A percentile compares a stretch with the other conserved stretches of the same genome.
These are phyloP conservation scores for Tothia fuscella DNA, from an alignment of 2,329 filamentous ascomycete genomes.

Conservation along the genomic window DNA sequence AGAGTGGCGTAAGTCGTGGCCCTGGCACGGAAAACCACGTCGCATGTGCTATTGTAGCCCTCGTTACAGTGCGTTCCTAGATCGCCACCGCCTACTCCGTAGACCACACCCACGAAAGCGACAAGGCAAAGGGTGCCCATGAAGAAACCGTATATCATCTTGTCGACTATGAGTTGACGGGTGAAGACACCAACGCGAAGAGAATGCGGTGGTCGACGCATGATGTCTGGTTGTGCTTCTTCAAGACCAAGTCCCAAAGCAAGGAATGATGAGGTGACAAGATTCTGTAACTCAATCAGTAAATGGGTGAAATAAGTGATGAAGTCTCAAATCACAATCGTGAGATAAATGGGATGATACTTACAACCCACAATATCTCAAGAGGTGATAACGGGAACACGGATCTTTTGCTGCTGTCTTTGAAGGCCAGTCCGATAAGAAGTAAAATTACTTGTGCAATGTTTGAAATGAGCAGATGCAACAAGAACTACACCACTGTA, in stretches of 20 bases:
- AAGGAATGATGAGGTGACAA: constrained; percentile 78
- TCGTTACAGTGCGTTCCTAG: constrained; percentile 50
- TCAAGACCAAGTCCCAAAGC: constrained; percentile 83
- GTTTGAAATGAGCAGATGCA: constrained; percentile 69
- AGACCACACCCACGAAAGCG: constrained; percentile 53
- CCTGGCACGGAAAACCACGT: constrained; percentile 58
- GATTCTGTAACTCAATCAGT: no score
- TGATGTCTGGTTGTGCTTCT: constrained; percentile 60
- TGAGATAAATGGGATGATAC: no score
- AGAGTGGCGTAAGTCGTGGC: constrained; percentile 61
- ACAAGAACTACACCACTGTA: constrained; percentile 15
- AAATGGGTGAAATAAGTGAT: no score
- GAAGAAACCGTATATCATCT: constrained; percentile 66
- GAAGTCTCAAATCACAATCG: no score
- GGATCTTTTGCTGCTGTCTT: constrained; percentile 56
- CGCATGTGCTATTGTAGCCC: constrained; percentile 40
- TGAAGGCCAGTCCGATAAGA: constrained; percentile 70
- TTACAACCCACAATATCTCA: constrained; percentile 85
- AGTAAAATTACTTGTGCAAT: constrained; percentile 74
- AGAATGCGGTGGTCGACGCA: constrained; percentile 64
- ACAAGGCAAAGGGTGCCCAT: constrained; percentile 59
- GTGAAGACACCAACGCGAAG: constrained; percentile 58
- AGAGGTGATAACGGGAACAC: constrained; percentile 80
- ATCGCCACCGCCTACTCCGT: constrained; percentile 47
- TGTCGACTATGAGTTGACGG: constrained; percentile 64